Conservation (phyloP, 371 early-diverging fungal genomes). For the Fennellomyces sp. region DNA sequence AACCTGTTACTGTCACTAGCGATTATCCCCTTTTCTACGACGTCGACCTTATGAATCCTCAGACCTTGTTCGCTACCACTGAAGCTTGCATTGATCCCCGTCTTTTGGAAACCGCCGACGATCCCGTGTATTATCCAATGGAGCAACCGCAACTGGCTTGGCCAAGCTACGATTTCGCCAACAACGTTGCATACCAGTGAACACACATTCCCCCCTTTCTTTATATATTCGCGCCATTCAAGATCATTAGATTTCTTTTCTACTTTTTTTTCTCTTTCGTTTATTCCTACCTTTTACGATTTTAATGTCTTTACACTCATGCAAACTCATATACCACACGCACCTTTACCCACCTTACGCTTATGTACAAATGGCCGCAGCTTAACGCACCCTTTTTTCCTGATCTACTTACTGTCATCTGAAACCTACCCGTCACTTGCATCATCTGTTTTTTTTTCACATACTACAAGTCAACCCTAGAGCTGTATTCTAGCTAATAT, state of each 20-base stretch:
- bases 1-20: background rate
- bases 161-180: background rate
- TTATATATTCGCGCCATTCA: too few relatives aligned
- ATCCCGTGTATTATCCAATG: too few relatives aligned
- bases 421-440: too few relatives aligned
- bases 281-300: background rate
- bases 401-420: too few relatives aligned
- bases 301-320: background rate
- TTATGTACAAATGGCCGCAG: too few relatives aligned
- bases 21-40: background rate
- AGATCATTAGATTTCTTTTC: too few relatives aligned
- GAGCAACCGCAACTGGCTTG: background rate
- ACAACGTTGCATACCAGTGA: background rate
- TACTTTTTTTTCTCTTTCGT: background rate
- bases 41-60: background rate
- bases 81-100: background rate
- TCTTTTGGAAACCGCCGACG: background rate
- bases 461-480: too few relatives aligned
- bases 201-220: background rate
- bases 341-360: too few relatives aligned
- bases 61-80: background rate
- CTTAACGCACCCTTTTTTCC: too few relatives aligned
- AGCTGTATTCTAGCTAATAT: too few relatives aligned
- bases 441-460: too few relatives aligned
- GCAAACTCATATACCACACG: too few relatives aligned